A percentile compares a stretch with the other conserved stretches of the same genome.
Conservation (phyloP, 371 early-diverging fungal species). For the Blyttiomyces sp. region DNA sequence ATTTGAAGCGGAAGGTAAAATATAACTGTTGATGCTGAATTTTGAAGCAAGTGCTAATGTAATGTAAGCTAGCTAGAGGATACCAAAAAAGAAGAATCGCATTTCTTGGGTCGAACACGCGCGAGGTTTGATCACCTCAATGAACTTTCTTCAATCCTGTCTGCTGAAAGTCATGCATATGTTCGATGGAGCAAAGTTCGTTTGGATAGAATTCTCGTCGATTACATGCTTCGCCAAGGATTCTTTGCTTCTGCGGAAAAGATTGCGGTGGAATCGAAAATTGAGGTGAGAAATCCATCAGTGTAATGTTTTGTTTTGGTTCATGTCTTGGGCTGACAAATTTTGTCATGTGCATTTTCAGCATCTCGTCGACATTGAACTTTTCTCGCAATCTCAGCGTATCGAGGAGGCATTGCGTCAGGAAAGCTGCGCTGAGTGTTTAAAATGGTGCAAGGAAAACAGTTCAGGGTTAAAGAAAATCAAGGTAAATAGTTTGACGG, state of each 20-base stretch:
- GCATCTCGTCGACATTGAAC: conserved; percentile 84
- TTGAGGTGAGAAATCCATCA: conserved; percentile 65
- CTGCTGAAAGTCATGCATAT: conserved; percentile 64
- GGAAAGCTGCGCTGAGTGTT: conserved; percentile 76
- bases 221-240: conserved; percentile 88
- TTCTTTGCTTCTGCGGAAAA: conserved; percentile 69
- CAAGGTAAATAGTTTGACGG: conserved; percentile 56
- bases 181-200: conserved; percentile 77
- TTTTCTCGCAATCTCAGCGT: conserved; percentile 75
- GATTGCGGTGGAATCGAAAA: conserved; percentile 58
- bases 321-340: conserved; percentile 6
- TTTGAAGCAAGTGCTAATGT: background rate
- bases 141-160: conserved; percentile 60
- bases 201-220: conserved; percentile 82
- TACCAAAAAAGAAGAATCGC: conserved; percentile 70
- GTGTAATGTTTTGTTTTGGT: no score
- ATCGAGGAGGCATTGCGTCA: conserved; percentile 74
- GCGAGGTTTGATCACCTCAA: conserved; percentile 73
- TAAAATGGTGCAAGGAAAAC: conserved; percentile 93
- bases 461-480: conserved; percentile 76
- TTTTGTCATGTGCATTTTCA: conserved; percentile 24
- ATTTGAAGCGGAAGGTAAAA: conserved; percentile 69
- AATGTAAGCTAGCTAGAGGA: conserved; percentile 59
- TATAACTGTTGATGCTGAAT: background rate
- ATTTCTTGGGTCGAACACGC: conserved; percentile 61